phyloP scores from a whole-genome alignment of 495 filamentous ascomycete genomes.

The Neurospora sp. region DNA sequence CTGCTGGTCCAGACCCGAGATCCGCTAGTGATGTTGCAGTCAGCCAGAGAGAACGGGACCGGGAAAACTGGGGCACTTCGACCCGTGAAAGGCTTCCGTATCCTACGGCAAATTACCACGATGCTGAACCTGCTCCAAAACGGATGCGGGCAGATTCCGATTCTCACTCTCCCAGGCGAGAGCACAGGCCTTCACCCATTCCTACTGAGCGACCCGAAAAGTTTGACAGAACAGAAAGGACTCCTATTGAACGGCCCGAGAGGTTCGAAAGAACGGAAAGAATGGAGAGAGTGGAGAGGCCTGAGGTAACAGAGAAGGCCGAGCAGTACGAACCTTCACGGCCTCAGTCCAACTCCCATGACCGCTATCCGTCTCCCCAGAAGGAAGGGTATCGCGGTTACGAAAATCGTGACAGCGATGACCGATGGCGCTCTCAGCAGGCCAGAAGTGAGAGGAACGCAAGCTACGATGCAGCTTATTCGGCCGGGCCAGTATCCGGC shows the following conservation, averaged over 20 bases:
- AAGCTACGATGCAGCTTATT: conserved; percentile 32
- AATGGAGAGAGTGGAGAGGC: neutral
- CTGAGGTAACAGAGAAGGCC: conserved; percentile 12
- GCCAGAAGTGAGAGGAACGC: conserved; percentile 31
- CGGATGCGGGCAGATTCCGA: conserved; percentile 37
- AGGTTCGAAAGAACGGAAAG: neutral
- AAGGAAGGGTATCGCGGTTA: conserved; percentile 28
- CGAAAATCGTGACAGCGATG: conserved; percentile 27
- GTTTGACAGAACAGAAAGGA: conserved; percentile 7
- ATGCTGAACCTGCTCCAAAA: conserved; percentile 37
- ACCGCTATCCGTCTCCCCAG: conserved; percentile 26
- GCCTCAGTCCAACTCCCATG: conserved; percentile 29
- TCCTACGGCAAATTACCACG: conserved; percentile 25
- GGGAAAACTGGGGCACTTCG: conserved; percentile 18
- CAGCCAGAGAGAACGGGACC: conserved; percentile 18
- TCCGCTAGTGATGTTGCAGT: conserved; percentile 18
- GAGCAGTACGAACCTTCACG: conserved; percentile 20
- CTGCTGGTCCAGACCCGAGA: conserved; percentile 20
- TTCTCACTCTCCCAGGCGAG: conserved; percentile 32
- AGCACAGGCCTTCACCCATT: conserved; percentile 15
- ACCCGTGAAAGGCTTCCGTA: conserved; percentile 29
- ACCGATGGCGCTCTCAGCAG: conserved; percentile 35
- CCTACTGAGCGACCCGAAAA: conserved; percentile 1
- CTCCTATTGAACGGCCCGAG: neutral
- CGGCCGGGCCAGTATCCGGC: conserved; percentile 29